Percentiles rank a stretch among this genome's conserved stretches.
Evolutionary conservation across 495 filamentous ascomycete species (phyloP).

Genomic region (Penicillium alfredii): DNA sequence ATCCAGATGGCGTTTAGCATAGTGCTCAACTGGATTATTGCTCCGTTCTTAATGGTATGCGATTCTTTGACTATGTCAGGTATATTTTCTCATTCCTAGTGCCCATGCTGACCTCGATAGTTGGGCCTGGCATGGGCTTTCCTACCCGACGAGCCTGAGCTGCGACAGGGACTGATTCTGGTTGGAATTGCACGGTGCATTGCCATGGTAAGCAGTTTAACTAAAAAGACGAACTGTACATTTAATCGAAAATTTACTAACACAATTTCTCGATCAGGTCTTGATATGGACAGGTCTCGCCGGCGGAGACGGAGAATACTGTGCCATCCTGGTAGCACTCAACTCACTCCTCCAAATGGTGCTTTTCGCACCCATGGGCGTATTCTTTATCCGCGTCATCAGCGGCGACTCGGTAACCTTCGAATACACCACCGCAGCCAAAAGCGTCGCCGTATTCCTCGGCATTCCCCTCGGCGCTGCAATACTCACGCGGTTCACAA

Average conservation of each 20-base stretch:
- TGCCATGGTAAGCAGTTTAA: slow-evolving; percentile 77
- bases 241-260: neutral
- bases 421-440: slow-evolving; percentile 63
- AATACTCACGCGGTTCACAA: slow-evolving; percentile 57
- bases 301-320: slow-evolving; percentile 70
- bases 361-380: slow-evolving; percentile 66
- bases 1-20: slow-evolving; percentile 65
- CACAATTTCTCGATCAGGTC: slow-evolving; percentile 34
- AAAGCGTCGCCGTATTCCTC: slow-evolving; percentile 70
- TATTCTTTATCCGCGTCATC: slow-evolving; percentile 69
- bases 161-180: slow-evolving; percentile 69
- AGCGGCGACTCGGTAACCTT: slow-evolving; percentile 43
- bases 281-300: slow-evolving; percentile 70
- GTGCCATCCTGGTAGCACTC: slow-evolving; percentile 77
- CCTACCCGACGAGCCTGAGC: slow-evolving; percentile 61
- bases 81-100: neutral
- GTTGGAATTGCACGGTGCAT: slow-evolving; percentile 77
- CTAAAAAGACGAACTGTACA: too few relatives aligned
- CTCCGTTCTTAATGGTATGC: slow-evolving; percentile 69
- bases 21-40: slow-evolving; percentile 71
- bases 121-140: slow-evolving; percentile 77
- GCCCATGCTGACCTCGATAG: slow-evolving; percentile 28
- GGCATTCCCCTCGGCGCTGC: slow-evolving; percentile 78
- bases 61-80: neutral
- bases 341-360: slow-evolving; percentile 81